phyloP scores from a whole-genome alignment of 2,329 filamentous ascomycete species.

The Neurospora sp. region DNA sequence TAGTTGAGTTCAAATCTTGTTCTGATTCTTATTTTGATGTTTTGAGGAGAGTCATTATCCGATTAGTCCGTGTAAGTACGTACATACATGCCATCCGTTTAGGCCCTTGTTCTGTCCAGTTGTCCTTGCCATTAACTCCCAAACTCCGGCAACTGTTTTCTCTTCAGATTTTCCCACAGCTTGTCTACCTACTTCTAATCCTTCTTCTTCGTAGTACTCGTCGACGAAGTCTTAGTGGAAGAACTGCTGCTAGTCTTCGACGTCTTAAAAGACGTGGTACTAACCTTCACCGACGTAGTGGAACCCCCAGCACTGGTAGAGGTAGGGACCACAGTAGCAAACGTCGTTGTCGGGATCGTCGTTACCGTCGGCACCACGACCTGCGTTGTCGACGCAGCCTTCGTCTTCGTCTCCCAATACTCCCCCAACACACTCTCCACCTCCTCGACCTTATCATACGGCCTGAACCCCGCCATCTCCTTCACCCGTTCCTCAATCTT shows the following conservation, averaged over 20 bases:
- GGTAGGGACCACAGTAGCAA: too few species aligned
- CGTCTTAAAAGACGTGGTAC: neutral
- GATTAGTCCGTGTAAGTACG: too few species aligned
- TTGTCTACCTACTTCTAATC: neutral
- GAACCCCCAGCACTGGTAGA: too few species aligned
- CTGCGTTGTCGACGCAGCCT: neutral
- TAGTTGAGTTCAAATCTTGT: too few species aligned
- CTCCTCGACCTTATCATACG: conserved; percentile 25
- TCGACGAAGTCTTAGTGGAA: neutral
- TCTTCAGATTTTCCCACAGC: too few species aligned
- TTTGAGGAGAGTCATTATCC: too few species aligned
- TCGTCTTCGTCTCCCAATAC: conserved; percentile 21
- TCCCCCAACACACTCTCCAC: conserved; percentile 21
- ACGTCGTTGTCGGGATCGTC: too few species aligned
- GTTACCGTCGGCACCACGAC: too few species aligned
- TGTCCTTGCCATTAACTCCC: neutral
- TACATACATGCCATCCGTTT: too few species aligned
- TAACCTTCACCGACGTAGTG: neutral
- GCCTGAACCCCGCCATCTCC: conserved; percentile 23
- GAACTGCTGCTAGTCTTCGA: neutral
- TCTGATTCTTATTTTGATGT: too few species aligned
- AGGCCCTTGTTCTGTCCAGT: too few species aligned
- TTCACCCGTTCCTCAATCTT: conserved; percentile 22
- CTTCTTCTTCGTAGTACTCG: neutral
- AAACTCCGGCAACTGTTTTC: neutral